A percentile compares a stretch with the other conserved stretches of the same genome.
Conservation (phyloP, 192 early-diverging fungal genomes). For the Backusella westeae region DNA sequence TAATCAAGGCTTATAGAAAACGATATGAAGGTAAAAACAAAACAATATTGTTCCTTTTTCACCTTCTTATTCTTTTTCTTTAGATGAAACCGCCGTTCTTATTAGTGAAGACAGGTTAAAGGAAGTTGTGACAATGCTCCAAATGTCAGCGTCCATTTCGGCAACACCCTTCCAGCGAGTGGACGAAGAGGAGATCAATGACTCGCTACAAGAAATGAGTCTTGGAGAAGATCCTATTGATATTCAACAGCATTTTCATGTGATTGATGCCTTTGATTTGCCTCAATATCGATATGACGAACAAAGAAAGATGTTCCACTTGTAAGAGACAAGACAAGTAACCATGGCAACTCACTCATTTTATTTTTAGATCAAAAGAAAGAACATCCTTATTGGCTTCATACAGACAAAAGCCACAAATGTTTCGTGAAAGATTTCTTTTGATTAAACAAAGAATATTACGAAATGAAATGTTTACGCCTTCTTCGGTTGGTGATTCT, state of each 20-base stretch:
- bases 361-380: constrained; percentile 22
- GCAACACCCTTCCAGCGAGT: constrained; percentile 1
- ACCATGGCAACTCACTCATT: neutral
- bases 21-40: constrained; percentile 56
- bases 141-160: constrained; percentile 36
- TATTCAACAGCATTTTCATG: constrained; percentile 55
- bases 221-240: constrained; percentile 41
- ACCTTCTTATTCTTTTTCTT: neutral
- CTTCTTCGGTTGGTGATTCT: constrained; percentile 49
- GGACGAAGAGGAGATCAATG: constrained; percentile 11
- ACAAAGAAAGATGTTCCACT: constrained; percentile 61
- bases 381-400: constrained; percentile 50
- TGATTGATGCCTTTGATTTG: constrained; percentile 75
- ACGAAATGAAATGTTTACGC: constrained; percentile 77
- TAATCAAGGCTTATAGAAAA: constrained; percentile 70
- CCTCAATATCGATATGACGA: constrained; percentile 68
- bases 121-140: constrained; percentile 49
- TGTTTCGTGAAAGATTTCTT: constrained; percentile 79
- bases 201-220: constrained; percentile 5
- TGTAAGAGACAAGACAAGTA: neutral
- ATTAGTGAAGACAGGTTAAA: constrained; percentile 44
- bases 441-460: constrained; percentile 76
- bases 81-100: constrained; percentile 26
- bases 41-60: neutral
- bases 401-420: constrained; percentile 59